These are phyloP conservation scores for Thelonectria discophora DNA, from an alignment of 2,329 filamentous ascomycete genomes.

Conservation along the genomic window DNA sequence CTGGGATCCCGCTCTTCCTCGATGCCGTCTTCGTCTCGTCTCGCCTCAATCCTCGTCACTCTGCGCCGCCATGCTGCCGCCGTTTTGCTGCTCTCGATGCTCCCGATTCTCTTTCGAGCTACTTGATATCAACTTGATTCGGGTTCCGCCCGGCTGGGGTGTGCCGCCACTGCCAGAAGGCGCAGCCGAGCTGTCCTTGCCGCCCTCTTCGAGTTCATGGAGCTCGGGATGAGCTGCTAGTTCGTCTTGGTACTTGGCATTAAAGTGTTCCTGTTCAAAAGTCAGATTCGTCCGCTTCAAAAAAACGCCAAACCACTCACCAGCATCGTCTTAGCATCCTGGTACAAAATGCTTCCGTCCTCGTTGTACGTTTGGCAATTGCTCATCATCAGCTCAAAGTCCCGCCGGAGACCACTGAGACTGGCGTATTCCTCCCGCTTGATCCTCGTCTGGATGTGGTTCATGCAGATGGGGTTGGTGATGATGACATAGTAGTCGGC, in stretches of 20 bases:
- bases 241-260: constrained; percentile 61
- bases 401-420: constrained; percentile 80
- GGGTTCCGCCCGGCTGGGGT: constrained; percentile 68
- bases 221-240: constrained; percentile 64
- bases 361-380: constrained; percentile 98
- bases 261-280: constrained; percentile 63
- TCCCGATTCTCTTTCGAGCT: constrained; percentile 49
- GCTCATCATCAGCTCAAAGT: constrained; percentile 84
- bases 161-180: constrained; percentile 70
- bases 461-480: constrained; percentile 92
- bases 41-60: constrained; percentile 67
- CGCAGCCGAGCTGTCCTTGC: constrained; percentile 50
- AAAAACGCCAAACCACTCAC: constrained; percentile 55
- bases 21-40: no score
- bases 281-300: constrained; percentile 45
- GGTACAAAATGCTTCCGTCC: constrained; percentile 89
- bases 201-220: constrained; percentile 62
- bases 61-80: constrained; percentile 52
- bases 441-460: constrained; percentile 92
- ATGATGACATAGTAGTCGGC: constrained; percentile 97
- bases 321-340: constrained; percentile 93
- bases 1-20: constrained; percentile 25
- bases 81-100: constrained; percentile 48
- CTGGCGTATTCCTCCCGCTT: constrained; percentile 93
- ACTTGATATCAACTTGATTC: constrained; percentile 74